These are phyloP conservation scores for Daldinia eschscholtzii DNA, from an alignment of 2,329 filamentous ascomycete genomes.

Conservation along the genomic window DNA sequence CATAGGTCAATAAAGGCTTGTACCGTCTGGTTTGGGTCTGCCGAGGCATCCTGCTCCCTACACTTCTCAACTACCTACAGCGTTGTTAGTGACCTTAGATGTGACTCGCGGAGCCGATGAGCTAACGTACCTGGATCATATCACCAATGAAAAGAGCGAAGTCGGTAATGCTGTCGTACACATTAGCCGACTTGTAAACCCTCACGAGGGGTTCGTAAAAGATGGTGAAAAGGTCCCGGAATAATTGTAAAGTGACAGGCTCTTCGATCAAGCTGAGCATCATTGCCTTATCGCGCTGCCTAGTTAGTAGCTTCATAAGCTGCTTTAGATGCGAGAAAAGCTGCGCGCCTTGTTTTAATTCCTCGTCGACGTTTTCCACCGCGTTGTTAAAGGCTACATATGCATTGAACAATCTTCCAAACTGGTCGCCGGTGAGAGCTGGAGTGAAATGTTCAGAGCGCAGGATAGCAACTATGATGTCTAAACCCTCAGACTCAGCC, in stretches of 20 bases:
- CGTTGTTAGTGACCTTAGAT: constrained; percentile 35
- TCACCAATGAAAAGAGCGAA: constrained; percentile 95
- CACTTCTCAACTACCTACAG: constrained; percentile 72
- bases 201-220: constrained; percentile 98
- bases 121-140: constrained; percentile 77
- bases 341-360: constrained; percentile 89
- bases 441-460: constrained; percentile 82
- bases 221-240: constrained; percentile 96
- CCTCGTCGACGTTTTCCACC: constrained; percentile 89
- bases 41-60: constrained; percentile 82
- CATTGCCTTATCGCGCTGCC: constrained; percentile 95
- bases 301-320: constrained; percentile 88
- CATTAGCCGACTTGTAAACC: constrained; percentile 98
- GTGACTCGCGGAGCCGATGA: background rate
- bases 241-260: constrained; percentile 94
- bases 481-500: constrained; percentile 78
- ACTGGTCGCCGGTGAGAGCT: constrained; percentile 78
- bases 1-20: constrained; percentile 98
- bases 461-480: constrained; percentile 87
- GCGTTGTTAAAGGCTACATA: constrained; percentile 97
- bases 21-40: constrained; percentile 97
- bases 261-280: constrained; percentile 97
- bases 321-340: constrained; percentile 96
- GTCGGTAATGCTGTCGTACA: constrained; percentile 97
- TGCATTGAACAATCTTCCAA: constrained; percentile 89